Evolutionary conservation across 192 early-diverging fungal species (phyloP).

Genomic region (Umbelopsis sp.): DNA sequence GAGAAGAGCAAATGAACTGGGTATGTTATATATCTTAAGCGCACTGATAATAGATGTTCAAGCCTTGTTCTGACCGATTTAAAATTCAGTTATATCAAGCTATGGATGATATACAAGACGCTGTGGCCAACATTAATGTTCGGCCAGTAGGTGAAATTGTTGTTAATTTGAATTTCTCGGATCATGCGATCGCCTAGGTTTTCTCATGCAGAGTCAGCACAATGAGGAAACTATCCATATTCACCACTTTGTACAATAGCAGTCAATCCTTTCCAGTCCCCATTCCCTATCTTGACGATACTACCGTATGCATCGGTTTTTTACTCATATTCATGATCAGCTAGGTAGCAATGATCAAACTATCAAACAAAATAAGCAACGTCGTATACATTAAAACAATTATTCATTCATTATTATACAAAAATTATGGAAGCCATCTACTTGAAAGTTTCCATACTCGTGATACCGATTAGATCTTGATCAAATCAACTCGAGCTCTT

Average conservation of each 20-base stretch:
- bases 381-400: no score
- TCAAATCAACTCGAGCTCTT: conserved; percentile 27
- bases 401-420: no score
- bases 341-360: background rate
- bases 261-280: background rate
- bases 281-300: conserved; percentile 1
- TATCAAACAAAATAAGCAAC: no score
- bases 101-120: conserved; percentile 37
- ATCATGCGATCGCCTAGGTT: conserved; percentile 4
- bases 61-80: background rate
- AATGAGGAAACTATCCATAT: background rate
- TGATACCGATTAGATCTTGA: conserved; percentile 13
- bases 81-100: conserved; percentile 29
- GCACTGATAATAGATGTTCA: background rate
- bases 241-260: conserved; percentile 6
- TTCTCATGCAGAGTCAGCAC: background rate
- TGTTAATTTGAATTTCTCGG: conserved; percentile 34
- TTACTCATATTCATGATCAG: conserved; percentile 29
- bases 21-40: background rate
- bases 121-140: conserved; percentile 35
- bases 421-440: no score
- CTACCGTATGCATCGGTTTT: background rate
- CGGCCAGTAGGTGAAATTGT: conserved; percentile 42
- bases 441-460: no score
- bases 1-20: conserved; percentile 26